Evolutionary conservation across 2,329 filamentous ascomycete species (phyloP).

Genomic region (Cytospora leucostoma): DNA sequence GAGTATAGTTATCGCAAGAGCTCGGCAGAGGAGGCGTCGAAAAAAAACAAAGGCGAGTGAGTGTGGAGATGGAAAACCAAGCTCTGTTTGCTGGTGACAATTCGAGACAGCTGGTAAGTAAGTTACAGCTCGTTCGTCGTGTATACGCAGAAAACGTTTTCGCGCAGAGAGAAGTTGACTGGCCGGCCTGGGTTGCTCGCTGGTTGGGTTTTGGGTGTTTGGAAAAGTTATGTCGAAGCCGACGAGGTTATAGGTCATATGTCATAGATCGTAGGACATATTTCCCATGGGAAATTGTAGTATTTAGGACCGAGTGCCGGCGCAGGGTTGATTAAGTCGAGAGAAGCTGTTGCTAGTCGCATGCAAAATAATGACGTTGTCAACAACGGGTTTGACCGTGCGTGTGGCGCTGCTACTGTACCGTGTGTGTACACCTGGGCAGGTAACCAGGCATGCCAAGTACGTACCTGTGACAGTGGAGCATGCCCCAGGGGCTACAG

Average conservation of each 20-base stretch:
- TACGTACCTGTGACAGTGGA: too few relatives aligned
- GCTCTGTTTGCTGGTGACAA: neutral
- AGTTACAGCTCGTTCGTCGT: neutral
- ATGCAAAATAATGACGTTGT: slow-evolving; percentile 16
- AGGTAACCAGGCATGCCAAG: too few relatives aligned
- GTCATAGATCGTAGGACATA: neutral
- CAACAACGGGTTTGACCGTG: neutral
- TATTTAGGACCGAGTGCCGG: neutral
- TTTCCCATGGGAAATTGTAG: neutral
- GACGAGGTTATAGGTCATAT: neutral
- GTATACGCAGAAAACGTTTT: neutral
- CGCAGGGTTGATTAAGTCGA: neutral
- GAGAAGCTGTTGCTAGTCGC: neutral
- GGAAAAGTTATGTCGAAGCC: neutral
- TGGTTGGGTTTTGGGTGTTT: neutral
- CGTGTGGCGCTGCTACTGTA: too few relatives aligned
- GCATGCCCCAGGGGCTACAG: too few relatives aligned
- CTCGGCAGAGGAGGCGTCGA: neutral
- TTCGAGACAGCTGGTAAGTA: neutral
- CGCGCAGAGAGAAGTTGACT: neutral
- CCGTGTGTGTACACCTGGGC: too few relatives aligned
- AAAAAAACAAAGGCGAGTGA: neutral
- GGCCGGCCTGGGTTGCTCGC: neutral
- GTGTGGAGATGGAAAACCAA: neutral
- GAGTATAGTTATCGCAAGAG: neutral